These are phyloP conservation scores for Candida railenensis DNA, from an alignment of 805 yeast genomes.

Conservation along the genomic window DNA sequence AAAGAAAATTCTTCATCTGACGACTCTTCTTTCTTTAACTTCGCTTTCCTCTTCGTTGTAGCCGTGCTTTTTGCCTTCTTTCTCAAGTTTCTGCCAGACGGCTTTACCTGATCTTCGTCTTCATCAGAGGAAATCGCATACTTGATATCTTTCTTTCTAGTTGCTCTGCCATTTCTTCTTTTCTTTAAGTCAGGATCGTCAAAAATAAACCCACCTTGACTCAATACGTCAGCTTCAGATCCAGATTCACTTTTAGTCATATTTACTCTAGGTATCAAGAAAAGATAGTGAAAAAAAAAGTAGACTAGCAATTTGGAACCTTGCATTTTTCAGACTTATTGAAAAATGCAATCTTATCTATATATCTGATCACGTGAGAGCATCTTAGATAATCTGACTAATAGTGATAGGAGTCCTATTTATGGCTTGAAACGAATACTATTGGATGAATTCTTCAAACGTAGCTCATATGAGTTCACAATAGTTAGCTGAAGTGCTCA, in stretches of 20 bases:
- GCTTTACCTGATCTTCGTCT: constrained; percentile 1
- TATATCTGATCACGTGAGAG: not conserved
- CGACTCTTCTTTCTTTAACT: not conserved
- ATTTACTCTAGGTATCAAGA: not conserved
- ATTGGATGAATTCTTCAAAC: no score
- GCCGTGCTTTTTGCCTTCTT: not conserved
- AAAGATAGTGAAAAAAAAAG: not conserved
- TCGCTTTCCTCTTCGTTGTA: not conserved
- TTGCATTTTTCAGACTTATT: not conserved
- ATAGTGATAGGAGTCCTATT: not conserved
- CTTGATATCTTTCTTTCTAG: not conserved
- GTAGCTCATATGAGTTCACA: no score
- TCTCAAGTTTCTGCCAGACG: not conserved
- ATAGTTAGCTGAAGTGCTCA: no score
- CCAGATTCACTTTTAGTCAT: constrained; percentile 1
- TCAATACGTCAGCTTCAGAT: not conserved
- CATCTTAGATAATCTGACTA: not conserved
- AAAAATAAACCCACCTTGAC: constrained; percentile 41
- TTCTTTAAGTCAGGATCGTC: constrained; percentile 27
- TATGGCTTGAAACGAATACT: no score
- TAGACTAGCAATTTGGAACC: no score
- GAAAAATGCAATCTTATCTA: constrained; percentile 1
- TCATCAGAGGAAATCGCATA: constrained; percentile 5
- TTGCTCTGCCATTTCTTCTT: not conserved
- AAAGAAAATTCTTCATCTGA: constrained; percentile 2